Conservation (phyloP, 495 filamentous ascomycete species). For the Annulohypoxylon maeteangense region DNA sequence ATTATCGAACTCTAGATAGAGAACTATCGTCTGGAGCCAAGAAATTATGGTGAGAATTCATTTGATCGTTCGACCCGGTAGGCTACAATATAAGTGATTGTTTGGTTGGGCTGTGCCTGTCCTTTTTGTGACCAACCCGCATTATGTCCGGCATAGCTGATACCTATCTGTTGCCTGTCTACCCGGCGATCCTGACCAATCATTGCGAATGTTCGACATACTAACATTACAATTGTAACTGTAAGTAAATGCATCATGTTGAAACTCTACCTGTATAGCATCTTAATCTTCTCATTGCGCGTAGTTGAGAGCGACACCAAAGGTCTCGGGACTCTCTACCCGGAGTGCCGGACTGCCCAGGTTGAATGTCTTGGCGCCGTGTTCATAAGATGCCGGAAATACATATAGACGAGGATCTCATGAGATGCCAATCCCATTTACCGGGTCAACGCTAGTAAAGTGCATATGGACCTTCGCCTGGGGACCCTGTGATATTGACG, state of each 20-base stretch:
- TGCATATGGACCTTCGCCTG: slow-evolving; percentile 5
- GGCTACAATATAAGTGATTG: not conserved
- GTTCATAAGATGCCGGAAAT: not conserved
- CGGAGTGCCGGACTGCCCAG: not conserved
- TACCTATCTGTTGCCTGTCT: no score
- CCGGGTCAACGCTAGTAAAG: slow-evolving; percentile 15
- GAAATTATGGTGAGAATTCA: not conserved
- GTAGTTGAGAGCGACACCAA: not conserved
- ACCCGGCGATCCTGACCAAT: no score
- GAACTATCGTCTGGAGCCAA: not conserved
- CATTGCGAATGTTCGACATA: no score
- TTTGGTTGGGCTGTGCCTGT: not conserved
- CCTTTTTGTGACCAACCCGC: not conserved
- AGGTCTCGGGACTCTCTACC: not conserved
- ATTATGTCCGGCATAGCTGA: no score
- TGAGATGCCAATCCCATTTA: not conserved
- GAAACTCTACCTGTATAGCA: no score
- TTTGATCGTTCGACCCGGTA: not conserved
- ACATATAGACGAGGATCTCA: not conserved
- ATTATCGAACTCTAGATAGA: not conserved
- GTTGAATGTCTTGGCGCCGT: not conserved
- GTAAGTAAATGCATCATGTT: not conserved
- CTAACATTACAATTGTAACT: not conserved
- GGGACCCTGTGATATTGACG: not conserved
- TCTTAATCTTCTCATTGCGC: no score